Evolutionary conservation across 768 basidiomycete genomes (phyloP).

Genomic region (Lentinula aciculospora): DNA sequence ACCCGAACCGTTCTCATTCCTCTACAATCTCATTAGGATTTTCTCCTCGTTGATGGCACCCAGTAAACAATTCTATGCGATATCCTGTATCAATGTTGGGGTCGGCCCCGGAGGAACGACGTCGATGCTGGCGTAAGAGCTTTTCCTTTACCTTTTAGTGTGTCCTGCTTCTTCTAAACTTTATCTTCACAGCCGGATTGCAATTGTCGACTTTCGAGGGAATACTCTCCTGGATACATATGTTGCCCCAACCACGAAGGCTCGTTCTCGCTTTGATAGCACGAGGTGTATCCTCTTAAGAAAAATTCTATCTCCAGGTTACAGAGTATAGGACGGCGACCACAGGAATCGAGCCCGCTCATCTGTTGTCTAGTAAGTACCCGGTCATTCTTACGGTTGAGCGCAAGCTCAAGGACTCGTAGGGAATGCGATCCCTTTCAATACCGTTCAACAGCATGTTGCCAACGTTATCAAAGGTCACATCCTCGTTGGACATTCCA

Average conservation of each 20-base stretch:
- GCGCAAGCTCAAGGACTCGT: slow-evolving; percentile 1
- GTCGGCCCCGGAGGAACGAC: slow-evolving; percentile 79
- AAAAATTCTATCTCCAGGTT: slow-evolving; percentile 49
- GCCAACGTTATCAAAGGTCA: slow-evolving; percentile 65
- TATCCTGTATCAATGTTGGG: slow-evolving; percentile 70
- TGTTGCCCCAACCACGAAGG: slow-evolving; percentile 56
- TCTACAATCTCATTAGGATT: slow-evolving; percentile 13
- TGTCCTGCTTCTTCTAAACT: slow-evolving; percentile 8
- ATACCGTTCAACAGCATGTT: slow-evolving; percentile 59
- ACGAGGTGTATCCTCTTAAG: too few relatives aligned
- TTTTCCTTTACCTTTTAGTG: slow-evolving; percentile 6
- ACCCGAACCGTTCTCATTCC: slow-evolving; percentile 6
- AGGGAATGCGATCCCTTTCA: slow-evolving; percentile 53
- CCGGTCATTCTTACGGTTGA: not conserved
- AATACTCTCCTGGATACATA: slow-evolving; percentile 53
- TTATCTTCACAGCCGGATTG: slow-evolving; percentile 30
- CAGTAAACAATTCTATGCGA: slow-evolving; percentile 44
- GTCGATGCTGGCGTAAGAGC: slow-evolving; percentile 70
- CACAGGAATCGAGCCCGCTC: slow-evolving; percentile 44
- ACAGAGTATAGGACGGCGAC: slow-evolving; percentile 69
- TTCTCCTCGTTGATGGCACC: slow-evolving; percentile 11
- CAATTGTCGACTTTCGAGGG: slow-evolving; percentile 56
- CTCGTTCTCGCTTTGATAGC: slow-evolving; percentile 13
- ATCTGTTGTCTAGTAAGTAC: slow-evolving; percentile 33
- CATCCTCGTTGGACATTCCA: slow-evolving; percentile 67